Base-by-base conservation (phyloP, 495 filamentous ascomycete genomes). In the Parachaetomium inaequale region DNA sequence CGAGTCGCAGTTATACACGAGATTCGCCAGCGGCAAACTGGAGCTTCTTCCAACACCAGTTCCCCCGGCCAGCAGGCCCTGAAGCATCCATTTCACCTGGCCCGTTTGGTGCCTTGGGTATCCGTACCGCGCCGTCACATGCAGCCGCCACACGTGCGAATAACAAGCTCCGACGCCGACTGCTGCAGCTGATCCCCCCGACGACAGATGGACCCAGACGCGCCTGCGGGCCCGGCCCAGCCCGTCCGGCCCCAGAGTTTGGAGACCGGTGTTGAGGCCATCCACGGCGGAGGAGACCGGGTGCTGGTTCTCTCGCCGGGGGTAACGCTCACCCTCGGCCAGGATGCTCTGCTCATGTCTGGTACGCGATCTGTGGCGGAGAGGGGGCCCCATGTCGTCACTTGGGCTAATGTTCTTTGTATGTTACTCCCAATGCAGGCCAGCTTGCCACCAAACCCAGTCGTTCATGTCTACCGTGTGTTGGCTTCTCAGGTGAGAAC, bases 231-330 rank as follows among this genome's bases (percentile, higher is more conserved):
- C 26, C 43, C 57, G 52, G 50, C 40, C 56, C 28, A 60, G 19
- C 50, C 62, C 36, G 49, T 4, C 11, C 45, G 5, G n/a, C 25
- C 19, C 15, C 34, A 36, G 4, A 31, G 7, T 29, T 8, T 34
- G 10, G 17, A 28, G 23, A 36, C 17, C 34, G 2, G 10, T 11
- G 29, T 2, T 21, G 29, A 49, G 14, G 12, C 28, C 11, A 34
- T 19, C 8, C 10, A 32, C 23, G 45, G n/a, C 49, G 36, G 45
- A 14, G 6, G 7, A n/a, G 40, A 59, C 34, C 23, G 58, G 21
- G 66, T 67, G 23, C 65, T 73, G 19, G 57, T 68, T 12, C 67
- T 73, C 53, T 65, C 68, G n/a, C 65, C 67, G 1, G 55, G 55
- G 4, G 63, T 72, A 15, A 68, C 59, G 3, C 65, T 73, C 57